phyloP scores from a whole-genome alignment of 2,329 filamentous ascomycete genomes.

The Botryotinia convoluta region DNA sequence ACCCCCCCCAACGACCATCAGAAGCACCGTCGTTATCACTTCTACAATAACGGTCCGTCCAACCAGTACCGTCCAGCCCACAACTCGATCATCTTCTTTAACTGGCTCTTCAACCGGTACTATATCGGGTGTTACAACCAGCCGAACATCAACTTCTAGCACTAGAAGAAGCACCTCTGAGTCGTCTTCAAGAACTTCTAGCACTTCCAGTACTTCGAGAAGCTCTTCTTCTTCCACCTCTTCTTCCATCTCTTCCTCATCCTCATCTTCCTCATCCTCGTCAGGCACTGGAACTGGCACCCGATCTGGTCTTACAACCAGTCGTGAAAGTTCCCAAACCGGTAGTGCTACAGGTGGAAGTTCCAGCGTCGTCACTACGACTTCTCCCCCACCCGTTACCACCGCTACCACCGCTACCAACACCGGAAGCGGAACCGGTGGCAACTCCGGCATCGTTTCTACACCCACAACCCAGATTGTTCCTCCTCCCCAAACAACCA shows the following conservation, averaged over 20 bases:
- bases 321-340: not conserved
- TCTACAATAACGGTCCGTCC: not conserved
- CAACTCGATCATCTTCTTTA: not conserved
- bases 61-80: not conserved
- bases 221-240: not conserved
- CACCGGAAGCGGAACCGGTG: not conserved
- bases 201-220: not conserved
- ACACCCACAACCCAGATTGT: not conserved
- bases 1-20: not conserved
- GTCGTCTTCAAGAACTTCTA: not conserved
- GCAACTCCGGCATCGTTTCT: not conserved
- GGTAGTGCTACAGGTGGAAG: not conserved
- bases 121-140: not conserved
- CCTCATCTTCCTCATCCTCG: not conserved
- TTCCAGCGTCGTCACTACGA: not conserved
- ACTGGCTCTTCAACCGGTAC: not conserved
- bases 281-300: not conserved
- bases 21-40: constrained; percentile 1
- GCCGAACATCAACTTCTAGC: not conserved
- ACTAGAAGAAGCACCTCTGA: not conserved
- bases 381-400: not conserved
- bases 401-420: not conserved
- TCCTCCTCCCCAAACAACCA: not conserved
- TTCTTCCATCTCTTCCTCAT: not conserved
- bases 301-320: not conserved